Conservation (phyloP, 371 early-diverging fungal species). For the Dichotomocladium elegans region DNA sequence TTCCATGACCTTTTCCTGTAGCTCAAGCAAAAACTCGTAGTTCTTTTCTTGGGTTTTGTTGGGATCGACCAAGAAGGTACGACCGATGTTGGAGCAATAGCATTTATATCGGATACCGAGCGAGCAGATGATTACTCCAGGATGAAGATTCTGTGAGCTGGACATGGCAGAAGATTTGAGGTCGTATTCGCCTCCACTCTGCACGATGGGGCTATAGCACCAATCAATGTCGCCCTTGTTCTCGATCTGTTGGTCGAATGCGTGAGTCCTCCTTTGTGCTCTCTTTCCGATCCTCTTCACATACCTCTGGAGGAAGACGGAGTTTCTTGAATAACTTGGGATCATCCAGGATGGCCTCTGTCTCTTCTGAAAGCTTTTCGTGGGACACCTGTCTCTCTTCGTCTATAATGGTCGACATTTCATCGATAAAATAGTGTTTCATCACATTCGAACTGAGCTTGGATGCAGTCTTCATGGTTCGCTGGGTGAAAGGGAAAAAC, state of each 20-base stretch:
- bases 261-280: not conserved
- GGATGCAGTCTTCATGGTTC: constrained; percentile 70
- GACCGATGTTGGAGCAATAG: constrained; percentile 91
- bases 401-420: constrained; percentile 85
- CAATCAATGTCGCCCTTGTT: constrained; percentile 69
- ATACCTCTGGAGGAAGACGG: constrained; percentile 69
- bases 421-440: constrained; percentile 81
- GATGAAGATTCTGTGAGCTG: constrained; percentile 67
- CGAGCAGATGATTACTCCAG: constrained; percentile 89
- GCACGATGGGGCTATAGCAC: constrained; percentile 95
- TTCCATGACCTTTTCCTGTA: constrained; percentile 71
- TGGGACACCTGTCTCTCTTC: constrained; percentile 86
- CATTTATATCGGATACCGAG: constrained; percentile 90
- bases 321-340: constrained; percentile 63
- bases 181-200: constrained; percentile 94
- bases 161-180: constrained; percentile 81
- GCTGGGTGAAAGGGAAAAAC: constrained; percentile 35
- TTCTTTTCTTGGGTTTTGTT: constrained; percentile 87
- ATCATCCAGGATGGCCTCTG: constrained; percentile 69
- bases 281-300: constrained; percentile 1
- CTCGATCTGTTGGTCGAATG: too few relatives aligned
- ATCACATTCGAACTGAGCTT: constrained; percentile 72
- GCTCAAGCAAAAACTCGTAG: constrained; percentile 82
- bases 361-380: constrained; percentile 75
- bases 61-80: constrained; percentile 93